phyloP scores from a whole-genome alignment of 208 protist genomes.

The Leishmania lainsoni region DNA sequence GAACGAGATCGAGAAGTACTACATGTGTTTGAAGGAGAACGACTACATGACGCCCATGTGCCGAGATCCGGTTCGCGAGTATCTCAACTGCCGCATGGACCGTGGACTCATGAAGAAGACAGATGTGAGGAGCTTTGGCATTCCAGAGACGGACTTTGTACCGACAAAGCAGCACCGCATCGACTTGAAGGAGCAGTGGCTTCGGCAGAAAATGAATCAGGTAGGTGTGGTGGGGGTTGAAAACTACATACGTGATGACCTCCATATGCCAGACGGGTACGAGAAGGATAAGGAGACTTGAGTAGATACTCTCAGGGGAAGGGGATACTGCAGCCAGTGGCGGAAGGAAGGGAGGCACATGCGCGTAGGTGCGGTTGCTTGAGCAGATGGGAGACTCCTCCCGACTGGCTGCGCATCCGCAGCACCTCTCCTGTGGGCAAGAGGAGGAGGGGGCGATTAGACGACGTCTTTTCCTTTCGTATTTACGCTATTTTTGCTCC shows the following conservation, averaged over 20 bases:
- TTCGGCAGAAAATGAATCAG: slow-evolving; percentile 81
- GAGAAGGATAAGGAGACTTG: slow-evolving; percentile 31
- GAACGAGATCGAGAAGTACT: slow-evolving; percentile 78
- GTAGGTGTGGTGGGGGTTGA: slow-evolving; percentile 72
- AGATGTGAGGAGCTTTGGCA: slow-evolving; percentile 70
- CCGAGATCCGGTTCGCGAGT: slow-evolving; percentile 70
- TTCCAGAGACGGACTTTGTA: slow-evolving; percentile 86
- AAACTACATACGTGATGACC: slow-evolving; percentile 73
- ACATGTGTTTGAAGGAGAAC: slow-evolving; percentile 79
- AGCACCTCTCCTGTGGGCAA: neutral
- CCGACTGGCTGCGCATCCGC: neutral
- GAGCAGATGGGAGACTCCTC: neutral
- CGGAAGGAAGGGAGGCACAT: neutral
- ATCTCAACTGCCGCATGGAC: slow-evolving; percentile 89
- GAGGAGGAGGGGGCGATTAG: neutral
- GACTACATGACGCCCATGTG: slow-evolving; percentile 86
- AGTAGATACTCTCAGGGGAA: neutral
- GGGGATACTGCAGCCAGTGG: neutral
- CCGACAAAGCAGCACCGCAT: slow-evolving; percentile 72
- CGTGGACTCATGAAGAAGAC: slow-evolving; percentile 84
- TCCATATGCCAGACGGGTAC: slow-evolving; percentile 72
- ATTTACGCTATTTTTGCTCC: neutral
- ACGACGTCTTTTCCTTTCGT: neutral
- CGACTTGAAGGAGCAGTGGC: slow-evolving; percentile 77
- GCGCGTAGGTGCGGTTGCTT: neutral